phyloP scores from a whole-genome alignment of 2,329 filamentous ascomycete species.

The Xylaria sp. region DNA sequence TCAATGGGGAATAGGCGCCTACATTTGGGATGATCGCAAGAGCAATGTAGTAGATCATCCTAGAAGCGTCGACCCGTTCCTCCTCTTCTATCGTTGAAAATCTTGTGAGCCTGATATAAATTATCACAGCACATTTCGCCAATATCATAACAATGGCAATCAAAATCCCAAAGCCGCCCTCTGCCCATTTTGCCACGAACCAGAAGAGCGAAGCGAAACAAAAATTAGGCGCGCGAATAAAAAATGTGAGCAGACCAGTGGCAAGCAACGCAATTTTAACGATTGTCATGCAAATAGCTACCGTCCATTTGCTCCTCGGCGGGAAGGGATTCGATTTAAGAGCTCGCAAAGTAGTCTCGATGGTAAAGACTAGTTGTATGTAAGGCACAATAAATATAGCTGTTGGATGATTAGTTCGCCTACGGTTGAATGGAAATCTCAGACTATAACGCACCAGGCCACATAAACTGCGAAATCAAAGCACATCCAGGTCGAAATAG shows the following conservation, averaged over 20 bases:
- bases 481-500: slow-evolving; percentile 65
- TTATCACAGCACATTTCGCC: slow-evolving; percentile 61
- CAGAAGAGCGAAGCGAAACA: slow-evolving; percentile 77
- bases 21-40: slow-evolving; percentile 69
- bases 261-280: slow-evolving; percentile 63
- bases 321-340: slow-evolving; percentile 67
- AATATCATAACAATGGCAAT: slow-evolving; percentile 62
- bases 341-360: slow-evolving; percentile 69
- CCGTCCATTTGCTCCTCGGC: slow-evolving; percentile 68
- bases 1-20: slow-evolving; percentile 46
- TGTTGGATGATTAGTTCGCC: slow-evolving; percentile 51
- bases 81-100: slow-evolving; percentile 65
- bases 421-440: background rate
- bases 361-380: slow-evolving; percentile 72
- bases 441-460: slow-evolving; percentile 62
- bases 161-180: slow-evolving; percentile 66
- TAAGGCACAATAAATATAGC: slow-evolving; percentile 75
- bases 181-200: slow-evolving; percentile 72
- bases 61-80: slow-evolving; percentile 72
- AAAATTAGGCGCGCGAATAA: slow-evolving; percentile 65
- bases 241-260: slow-evolving; percentile 69
- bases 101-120: slow-evolving; percentile 68
- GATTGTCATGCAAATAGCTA: slow-evolving; percentile 65
- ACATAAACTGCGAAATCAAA: slow-evolving; percentile 66
- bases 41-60: slow-evolving; percentile 75